A percentile compares a stretch with the other conserved stretches of the same genome.
These are phyloP conservation scores for Lactarius akahatsu DNA, from an alignment of 768 basidiomycete species.

Conservation along the genomic window DNA sequence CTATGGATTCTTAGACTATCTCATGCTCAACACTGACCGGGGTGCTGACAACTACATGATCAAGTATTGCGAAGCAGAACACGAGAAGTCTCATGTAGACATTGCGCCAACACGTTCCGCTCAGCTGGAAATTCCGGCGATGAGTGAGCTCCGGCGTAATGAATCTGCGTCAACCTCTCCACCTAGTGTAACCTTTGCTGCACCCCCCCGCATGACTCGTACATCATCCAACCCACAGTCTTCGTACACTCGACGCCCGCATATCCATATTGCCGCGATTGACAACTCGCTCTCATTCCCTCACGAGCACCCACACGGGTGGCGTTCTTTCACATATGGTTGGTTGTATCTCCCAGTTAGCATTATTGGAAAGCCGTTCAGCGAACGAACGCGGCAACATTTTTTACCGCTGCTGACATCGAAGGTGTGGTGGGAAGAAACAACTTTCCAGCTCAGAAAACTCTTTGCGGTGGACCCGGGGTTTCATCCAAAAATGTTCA, in stretches of 20 bases:
- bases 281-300: conserved; percentile 93
- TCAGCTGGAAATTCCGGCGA: conserved; percentile 65
- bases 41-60: conserved; percentile 92
- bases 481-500: conserved; percentile 90
- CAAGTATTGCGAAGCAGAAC: conserved; percentile 80
- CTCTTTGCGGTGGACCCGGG: conserved; percentile 80
- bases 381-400: conserved; percentile 74
- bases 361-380: conserved; percentile 82
- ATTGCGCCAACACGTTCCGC: conserved; percentile 73
- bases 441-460: conserved; percentile 71
- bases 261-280: conserved; percentile 90
- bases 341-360: conserved; percentile 87
- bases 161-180: conserved; percentile 31
- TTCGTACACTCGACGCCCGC: conserved; percentile 61
- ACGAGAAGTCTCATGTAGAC: conserved; percentile 75
- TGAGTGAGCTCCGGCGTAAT: conserved; percentile 63
- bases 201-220: conserved; percentile 29
- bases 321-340: conserved; percentile 79
- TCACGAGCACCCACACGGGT: conserved; percentile 82
- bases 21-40: conserved; percentile 92
- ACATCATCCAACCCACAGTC: conserved; percentile 25
- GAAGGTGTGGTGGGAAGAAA: conserved; percentile 89
- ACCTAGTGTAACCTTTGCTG: conserved; percentile 28
- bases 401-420: conserved; percentile 82
- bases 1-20: conserved; percentile 55